Evolutionary conservation across 306 rosid genomes (phyloP).

Genomic region (Casuarina equisetifolia): DNA sequence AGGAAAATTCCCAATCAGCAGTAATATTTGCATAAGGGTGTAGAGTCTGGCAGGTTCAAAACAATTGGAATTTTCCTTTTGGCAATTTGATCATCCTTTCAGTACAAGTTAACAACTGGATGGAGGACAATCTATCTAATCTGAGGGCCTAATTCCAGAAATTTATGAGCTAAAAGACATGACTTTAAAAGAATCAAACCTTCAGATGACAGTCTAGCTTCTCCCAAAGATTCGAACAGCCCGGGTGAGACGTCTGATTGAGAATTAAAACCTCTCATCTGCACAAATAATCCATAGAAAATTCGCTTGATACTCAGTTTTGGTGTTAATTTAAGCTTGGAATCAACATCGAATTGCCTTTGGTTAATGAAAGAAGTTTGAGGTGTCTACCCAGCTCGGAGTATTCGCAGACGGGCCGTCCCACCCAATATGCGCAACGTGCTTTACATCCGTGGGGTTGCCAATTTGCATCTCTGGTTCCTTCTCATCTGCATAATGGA

Average conservation of each 20-base stretch:
- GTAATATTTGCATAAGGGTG: too few relatives aligned
- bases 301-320: background rate
- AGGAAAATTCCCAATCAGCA: too few relatives aligned
- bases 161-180: background rate
- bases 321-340: background rate
- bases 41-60: too few relatives aligned
- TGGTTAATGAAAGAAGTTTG: background rate
- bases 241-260: slow-evolving; percentile 36
- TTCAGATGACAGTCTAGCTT: slow-evolving; percentile 26
- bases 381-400: slow-evolving; percentile 48
- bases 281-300: slow-evolving; percentile 17
- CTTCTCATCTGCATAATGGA: slow-evolving; percentile 63
- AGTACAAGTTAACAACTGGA: too few relatives aligned
- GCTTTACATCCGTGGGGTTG: slow-evolving; percentile 85
- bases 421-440: slow-evolving; percentile 55
- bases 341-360: background rate
- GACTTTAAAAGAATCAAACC: slow-evolving; percentile 37
- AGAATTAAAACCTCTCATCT: slow-evolving; percentile 71
- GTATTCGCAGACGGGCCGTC: slow-evolving; percentile 35
- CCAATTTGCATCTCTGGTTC: slow-evolving; percentile 85
- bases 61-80: too few relatives aligned
- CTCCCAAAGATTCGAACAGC: slow-evolving; percentile 25
- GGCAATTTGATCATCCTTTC: too few relatives aligned
- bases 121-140: too few relatives aligned
- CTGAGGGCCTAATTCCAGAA: too few relatives aligned